These are phyloP conservation scores for Epithele typhae DNA, from an alignment of 768 basidiomycete species.

Conservation along the genomic window DNA sequence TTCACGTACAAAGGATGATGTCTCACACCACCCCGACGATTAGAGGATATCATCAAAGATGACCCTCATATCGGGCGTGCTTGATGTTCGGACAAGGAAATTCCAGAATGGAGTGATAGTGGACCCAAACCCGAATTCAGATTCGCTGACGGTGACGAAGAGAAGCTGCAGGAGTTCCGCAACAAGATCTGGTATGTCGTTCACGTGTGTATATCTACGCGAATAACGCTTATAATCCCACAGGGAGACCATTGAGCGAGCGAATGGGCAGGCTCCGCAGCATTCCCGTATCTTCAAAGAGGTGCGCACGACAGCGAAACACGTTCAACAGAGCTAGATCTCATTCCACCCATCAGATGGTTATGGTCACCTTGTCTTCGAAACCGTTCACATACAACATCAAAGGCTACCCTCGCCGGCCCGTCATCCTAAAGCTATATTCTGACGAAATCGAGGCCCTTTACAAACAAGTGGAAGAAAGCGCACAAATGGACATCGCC, in stretches of 20 bases:
- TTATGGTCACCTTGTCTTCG: slow-evolving; percentile 24
- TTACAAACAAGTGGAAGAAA: slow-evolving; percentile 31
- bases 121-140: slow-evolving; percentile 22
- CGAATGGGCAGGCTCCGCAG: slow-evolving; percentile 38
- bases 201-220: neutral
- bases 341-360: too few relatives aligned
- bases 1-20: too few relatives aligned
- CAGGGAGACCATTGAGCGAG: slow-evolving; percentile 30
- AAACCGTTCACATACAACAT: slow-evolving; percentile 31
- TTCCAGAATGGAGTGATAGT: slow-evolving; percentile 38
- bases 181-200: slow-evolving; percentile 32
- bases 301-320: slow-evolving; percentile 20
- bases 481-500: slow-evolving; percentile 27
- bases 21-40: too few relatives aligned
- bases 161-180: slow-evolving; percentile 28
- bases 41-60: slow-evolving; percentile 32
- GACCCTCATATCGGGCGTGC: slow-evolving; percentile 30
- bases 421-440: slow-evolving; percentile 27
- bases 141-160: slow-evolving; percentile 29
- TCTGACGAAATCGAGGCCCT: slow-evolving; percentile 36
- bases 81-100: slow-evolving; percentile 38
- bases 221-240: neutral
- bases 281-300: slow-evolving; percentile 47
- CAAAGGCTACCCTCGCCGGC: slow-evolving; percentile 28
- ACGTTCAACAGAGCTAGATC: too few relatives aligned